A percentile compares a stretch with the other conserved stretches of the same genome.
Conservation (phyloP, 345 rosid genomes). For the Eucalyptus microcorys region DNA sequence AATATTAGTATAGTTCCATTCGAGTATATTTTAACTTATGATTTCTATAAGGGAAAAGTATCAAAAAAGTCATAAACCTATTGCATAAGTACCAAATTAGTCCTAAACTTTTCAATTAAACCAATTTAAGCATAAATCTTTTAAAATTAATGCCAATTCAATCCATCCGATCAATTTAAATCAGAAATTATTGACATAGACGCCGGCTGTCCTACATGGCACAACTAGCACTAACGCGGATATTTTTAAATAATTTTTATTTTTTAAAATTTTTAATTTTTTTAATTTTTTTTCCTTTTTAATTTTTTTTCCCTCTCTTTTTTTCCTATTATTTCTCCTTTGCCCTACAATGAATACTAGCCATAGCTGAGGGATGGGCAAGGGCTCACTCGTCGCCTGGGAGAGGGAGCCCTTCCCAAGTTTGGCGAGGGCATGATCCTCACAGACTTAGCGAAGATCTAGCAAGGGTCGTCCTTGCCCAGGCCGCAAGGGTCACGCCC, state of each 20-base stretch:
- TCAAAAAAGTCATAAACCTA: fast-evolving
- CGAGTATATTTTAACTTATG: no score
- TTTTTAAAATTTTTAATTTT: no score
- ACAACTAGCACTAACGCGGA: fast-evolving
- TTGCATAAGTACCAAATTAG: fast-evolving
- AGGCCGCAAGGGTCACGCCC: fast-evolving
- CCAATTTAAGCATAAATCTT: fast-evolving
- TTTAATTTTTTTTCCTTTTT: no score
- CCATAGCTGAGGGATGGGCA: fast-evolving
- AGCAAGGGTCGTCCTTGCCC: no score
- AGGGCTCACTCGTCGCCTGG: fast-evolving
- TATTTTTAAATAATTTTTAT: no score
- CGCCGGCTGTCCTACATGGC: fast-evolving
- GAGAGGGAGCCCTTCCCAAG: no score
- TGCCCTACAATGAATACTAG: fast-evolving
- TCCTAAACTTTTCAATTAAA: no score
- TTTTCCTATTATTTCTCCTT: no score
- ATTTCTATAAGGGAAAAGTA: no score
- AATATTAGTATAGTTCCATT: background rate
- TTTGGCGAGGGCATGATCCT: no score
- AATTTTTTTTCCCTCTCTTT: fast-evolving
- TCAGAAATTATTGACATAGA: fast-evolving
- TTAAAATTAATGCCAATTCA: no score
- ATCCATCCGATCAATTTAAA: fast-evolving
- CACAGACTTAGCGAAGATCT: fast-evolving